These are phyloP conservation scores for Eucommia ulmoides DNA, from an alignment of 257 asterid species.

Conservation along the genomic window DNA sequence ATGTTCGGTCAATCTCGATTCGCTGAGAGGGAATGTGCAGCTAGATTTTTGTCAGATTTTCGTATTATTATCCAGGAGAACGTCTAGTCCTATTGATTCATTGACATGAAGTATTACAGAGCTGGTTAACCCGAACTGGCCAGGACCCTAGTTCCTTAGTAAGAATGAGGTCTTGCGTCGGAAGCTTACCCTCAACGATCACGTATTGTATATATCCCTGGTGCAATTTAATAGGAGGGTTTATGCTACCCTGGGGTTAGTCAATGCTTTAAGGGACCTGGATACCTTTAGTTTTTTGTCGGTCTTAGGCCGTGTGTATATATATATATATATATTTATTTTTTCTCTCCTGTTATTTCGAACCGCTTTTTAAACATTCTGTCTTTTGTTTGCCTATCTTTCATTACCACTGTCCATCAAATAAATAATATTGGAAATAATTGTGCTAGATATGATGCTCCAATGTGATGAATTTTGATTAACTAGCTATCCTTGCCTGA, in stretches of 20 bases:
- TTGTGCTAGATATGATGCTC: slow-evolving; percentile 6
- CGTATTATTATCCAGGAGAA: background rate
- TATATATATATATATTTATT: no score
- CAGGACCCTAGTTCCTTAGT: no score
- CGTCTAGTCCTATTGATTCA: background rate
- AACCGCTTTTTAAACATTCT: background rate
- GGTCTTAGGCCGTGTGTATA: background rate
- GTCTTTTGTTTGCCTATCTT: background rate
- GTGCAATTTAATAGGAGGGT: no score
- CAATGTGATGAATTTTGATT: no score
- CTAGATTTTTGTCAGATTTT: slow-evolving; percentile 1
- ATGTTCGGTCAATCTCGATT: background rate
- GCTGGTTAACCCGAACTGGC: background rate
- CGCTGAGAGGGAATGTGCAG: slow-evolving; percentile 2
- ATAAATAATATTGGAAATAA: background rate
- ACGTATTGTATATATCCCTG: no score
- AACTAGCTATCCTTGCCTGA: background rate
- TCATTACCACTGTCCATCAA: background rate
- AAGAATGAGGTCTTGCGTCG: no score
- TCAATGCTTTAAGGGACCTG: no score
- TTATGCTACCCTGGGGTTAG: no score
- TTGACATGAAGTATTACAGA: background rate
- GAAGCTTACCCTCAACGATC: no score
- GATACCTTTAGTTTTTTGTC: background rate
- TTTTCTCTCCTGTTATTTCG: background rate